These are phyloP conservation scores for Lotmaria passim DNA, from an alignment of 208 protist species.

Conservation along the genomic window DNA sequence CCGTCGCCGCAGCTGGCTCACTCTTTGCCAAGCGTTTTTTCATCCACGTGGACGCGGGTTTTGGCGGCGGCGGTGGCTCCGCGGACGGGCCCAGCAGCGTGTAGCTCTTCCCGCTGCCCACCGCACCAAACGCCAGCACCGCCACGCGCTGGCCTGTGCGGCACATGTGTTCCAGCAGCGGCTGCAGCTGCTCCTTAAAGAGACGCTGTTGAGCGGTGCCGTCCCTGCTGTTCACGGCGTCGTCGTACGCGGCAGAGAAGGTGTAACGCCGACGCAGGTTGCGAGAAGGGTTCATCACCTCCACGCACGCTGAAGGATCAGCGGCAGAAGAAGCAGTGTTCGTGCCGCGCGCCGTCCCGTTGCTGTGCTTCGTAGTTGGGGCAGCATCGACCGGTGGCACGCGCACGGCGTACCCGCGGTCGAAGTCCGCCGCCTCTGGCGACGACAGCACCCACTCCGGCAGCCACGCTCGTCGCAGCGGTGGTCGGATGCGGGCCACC, in stretches of 20 bases:
- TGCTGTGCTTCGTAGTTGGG: neutral
- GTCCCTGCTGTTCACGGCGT: neutral
- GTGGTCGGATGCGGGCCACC: constrained; percentile 33
- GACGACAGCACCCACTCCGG: constrained; percentile 15
- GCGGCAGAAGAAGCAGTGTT: neutral
- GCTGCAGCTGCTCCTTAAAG: constrained; percentile 40
- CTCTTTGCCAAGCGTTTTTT: neutral
- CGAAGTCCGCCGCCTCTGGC: constrained; percentile 6
- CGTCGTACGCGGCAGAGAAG: constrained; percentile 27
- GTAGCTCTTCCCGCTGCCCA: constrained; percentile 76
- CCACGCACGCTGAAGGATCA: constrained; percentile 7
- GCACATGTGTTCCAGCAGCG: constrained; percentile 47
- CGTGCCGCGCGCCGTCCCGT: neutral
- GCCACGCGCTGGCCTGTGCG: constrained; percentile 39
- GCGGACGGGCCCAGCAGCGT: constrained; percentile 55
- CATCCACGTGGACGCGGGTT: neutral
- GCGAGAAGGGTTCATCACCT: constrained; percentile 25
- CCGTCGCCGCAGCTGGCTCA: neutral
- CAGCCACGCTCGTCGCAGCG: constrained; percentile 27
- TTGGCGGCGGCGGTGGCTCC: constrained; percentile 13
- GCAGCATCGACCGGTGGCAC: neutral
- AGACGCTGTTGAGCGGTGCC: constrained; percentile 27
- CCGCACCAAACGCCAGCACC: constrained; percentile 70
- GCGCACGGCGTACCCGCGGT: constrained; percentile 27
- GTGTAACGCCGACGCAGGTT: constrained; percentile 20